Conservation (phyloP, 352 stramenopile species). For the Globisporangium cederbergense region DNA sequence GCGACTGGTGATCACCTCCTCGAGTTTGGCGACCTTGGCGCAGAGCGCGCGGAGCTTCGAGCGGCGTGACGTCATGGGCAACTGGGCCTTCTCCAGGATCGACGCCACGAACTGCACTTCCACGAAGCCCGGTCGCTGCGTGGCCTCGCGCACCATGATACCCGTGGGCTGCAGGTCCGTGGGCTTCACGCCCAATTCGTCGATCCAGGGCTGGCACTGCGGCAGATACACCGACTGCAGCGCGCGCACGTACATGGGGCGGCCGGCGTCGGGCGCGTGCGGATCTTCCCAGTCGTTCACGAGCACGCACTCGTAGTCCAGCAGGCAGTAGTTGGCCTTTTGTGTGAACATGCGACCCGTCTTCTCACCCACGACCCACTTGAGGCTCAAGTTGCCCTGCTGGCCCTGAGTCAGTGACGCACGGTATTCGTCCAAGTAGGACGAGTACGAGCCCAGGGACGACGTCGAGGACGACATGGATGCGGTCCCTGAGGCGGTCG, state of each 20-base stretch:
- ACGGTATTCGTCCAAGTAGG: slow-evolving; percentile 52
- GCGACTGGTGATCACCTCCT: slow-evolving; percentile 69
- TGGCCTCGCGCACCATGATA: slow-evolving; percentile 71
- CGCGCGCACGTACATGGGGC: slow-evolving; percentile 68
- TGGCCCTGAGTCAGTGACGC: slow-evolving; percentile 37
- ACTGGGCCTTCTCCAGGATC: slow-evolving; percentile 67
- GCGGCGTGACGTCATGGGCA: slow-evolving; percentile 48
- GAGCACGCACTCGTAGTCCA: slow-evolving; percentile 76
- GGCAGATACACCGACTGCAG: slow-evolving; percentile 65
- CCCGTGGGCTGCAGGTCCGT: slow-evolving; percentile 62
- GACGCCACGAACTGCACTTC: slow-evolving; percentile 75
- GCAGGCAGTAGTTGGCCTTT: slow-evolving; percentile 55
- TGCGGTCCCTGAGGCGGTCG: background rate
- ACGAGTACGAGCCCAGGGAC: slow-evolving; percentile 15
- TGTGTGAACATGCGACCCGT: slow-evolving; percentile 64
- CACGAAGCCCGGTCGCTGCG: slow-evolving; percentile 42
- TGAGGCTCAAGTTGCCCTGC: slow-evolving; percentile 65
- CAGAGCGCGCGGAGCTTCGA: slow-evolving; percentile 54
- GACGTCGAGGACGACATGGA: slow-evolving; percentile 7
- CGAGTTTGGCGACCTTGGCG: slow-evolving; percentile 53
- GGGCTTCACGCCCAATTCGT: slow-evolving; percentile 49
- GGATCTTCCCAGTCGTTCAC: slow-evolving; percentile 73
- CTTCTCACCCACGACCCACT: slow-evolving; percentile 67
- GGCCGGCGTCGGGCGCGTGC: slow-evolving; percentile 26
- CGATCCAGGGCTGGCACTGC: slow-evolving; percentile 57